Base-by-base conservation (phyloP, 2,329 filamentous ascomycete genomes). In the Sordariomycetes sp. region DNA sequence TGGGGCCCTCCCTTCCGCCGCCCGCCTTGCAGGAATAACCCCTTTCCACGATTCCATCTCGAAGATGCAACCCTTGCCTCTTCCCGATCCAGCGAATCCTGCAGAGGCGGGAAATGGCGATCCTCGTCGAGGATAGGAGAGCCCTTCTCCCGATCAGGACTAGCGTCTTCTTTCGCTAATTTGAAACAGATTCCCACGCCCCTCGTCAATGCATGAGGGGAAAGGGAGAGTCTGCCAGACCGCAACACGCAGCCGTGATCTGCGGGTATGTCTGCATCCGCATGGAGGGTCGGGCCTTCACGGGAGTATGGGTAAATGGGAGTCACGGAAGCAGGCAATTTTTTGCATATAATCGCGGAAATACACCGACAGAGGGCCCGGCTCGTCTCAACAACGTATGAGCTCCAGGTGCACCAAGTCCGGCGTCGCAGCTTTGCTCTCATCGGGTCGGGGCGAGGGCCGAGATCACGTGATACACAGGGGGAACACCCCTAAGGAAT, bases 101-200 rank as follows among this genome's bases (percentile, higher is more conserved):
- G 22, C 22, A n/a, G 55, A 54, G 34, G 16, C 28, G 40, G 46
- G 54, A 57, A 28, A 57, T 57, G 55, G 50, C 43, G 55, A 57
- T 57, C 55, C 40, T 20, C 55, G 43, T 55, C 54, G 8, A 28
- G 40, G 35, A 28, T n/a, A 46, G 28, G 55, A 48, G 14, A 20
- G 34, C 32, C 50, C 43, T 51, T 25, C 28, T 24, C 63, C 57
- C 3, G 20, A 57, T 61, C 37, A 34, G 60, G 63, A n/a, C 56
- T 64, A 60, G 64, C 52, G 54, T 60, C 43, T 57, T 56, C 59
- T 60, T 59, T 62, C 59, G 59, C 63, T 64, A 65, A 64, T 64
- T 63, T 65, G 66, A 68, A 68, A 68, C 66, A 65, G 57, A 60
- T 55, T 55, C 55, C 40, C 16, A 46, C 54, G 60, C 60, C 59